These are phyloP conservation scores for Claviceps capensis DNA, from an alignment of 2,329 filamentous ascomycete genomes.

Conservation along the genomic window DNA sequence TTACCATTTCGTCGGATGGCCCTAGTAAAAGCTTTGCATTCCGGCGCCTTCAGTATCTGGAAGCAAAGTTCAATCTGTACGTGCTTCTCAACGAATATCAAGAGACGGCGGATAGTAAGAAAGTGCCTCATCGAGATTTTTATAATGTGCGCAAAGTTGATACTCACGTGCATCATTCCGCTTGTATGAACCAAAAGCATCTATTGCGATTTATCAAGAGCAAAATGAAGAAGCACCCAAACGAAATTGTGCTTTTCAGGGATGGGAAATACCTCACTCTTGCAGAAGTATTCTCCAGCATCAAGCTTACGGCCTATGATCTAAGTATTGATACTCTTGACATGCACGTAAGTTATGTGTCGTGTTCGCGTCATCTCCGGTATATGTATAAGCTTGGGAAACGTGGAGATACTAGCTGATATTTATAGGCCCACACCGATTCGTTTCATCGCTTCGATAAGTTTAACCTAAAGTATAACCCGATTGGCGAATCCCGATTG, in stretches of 20 bases:
- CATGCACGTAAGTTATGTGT: constrained; percentile 65
- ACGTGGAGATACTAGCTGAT: neutral
- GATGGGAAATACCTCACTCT: constrained; percentile 88
- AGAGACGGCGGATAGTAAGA: constrained; percentile 95
- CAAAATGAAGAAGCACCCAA: constrained; percentile 97
- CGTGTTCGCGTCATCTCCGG: neutral
- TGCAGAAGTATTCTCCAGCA: constrained; percentile 89
- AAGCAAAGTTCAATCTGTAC: constrained; percentile 95
- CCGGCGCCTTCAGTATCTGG: constrained; percentile 82
- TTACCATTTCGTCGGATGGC: constrained; percentile 84
- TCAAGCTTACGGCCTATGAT: constrained; percentile 94
- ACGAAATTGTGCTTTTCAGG: constrained; percentile 83
- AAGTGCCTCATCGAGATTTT: constrained; percentile 93
- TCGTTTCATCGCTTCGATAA: constrained; percentile 99
- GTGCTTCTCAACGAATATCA: constrained; percentile 91
- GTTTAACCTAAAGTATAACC: constrained; percentile 98
- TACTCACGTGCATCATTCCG: constrained; percentile 96
- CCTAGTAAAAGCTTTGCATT: constrained; percentile 97
- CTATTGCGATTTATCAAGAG: constrained; percentile 96
- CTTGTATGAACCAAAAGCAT: constrained; percentile 99
- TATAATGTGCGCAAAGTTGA: constrained; percentile 99
- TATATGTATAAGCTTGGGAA: neutral
- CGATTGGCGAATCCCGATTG: constrained; percentile 85
- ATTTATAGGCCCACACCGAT: constrained; percentile 70
- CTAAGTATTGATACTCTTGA: constrained; percentile 96